These are phyloP conservation scores for Prillingera fragicola DNA, from an alignment of 1,284 basidiomycete species.

Conservation along the genomic window DNA sequence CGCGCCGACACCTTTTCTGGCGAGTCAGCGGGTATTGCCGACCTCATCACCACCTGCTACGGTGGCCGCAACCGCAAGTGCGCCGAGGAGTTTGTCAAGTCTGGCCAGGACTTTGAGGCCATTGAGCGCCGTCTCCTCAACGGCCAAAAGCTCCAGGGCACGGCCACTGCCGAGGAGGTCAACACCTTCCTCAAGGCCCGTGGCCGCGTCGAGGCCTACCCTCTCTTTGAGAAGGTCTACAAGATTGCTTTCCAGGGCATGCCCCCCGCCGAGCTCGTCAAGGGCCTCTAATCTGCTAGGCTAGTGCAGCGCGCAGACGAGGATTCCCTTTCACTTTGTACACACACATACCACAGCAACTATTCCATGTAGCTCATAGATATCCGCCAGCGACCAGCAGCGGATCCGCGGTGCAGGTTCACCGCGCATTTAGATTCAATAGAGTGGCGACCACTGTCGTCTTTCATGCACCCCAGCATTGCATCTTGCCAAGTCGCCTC, in stretches of 20 bases:
- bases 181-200: constrained; percentile 53
- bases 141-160: constrained; percentile 57
- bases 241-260: constrained; percentile 49
- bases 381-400: too few species aligned
- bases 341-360: too few species aligned
- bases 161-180: constrained; percentile 52
- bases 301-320: too few species aligned
- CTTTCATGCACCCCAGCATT: too few species aligned
- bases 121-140: constrained; percentile 55
- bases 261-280: constrained; percentile 33
- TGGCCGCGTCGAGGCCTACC: constrained; percentile 52
- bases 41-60: constrained; percentile 56
- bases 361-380: too few species aligned
- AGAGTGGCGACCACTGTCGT: too few species aligned
- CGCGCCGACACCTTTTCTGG: constrained; percentile 51
- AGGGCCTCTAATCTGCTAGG: constrained; percentile 44
- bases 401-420: too few species aligned
- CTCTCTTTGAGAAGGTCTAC: constrained; percentile 54
- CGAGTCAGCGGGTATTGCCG: constrained; percentile 56
- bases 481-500: too few species aligned
- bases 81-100: constrained; percentile 42
- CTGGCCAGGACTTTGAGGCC: constrained; percentile 49
- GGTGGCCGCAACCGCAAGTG: constrained; percentile 57
- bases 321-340: too few species aligned
- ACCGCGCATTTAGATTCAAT: too few species aligned